A percentile compares a stretch with the other conserved stretches of the same genome.
These are phyloP conservation scores for Leishmania major DNA, from an alignment of 208 protist genomes.

Conservation along the genomic window DNA sequence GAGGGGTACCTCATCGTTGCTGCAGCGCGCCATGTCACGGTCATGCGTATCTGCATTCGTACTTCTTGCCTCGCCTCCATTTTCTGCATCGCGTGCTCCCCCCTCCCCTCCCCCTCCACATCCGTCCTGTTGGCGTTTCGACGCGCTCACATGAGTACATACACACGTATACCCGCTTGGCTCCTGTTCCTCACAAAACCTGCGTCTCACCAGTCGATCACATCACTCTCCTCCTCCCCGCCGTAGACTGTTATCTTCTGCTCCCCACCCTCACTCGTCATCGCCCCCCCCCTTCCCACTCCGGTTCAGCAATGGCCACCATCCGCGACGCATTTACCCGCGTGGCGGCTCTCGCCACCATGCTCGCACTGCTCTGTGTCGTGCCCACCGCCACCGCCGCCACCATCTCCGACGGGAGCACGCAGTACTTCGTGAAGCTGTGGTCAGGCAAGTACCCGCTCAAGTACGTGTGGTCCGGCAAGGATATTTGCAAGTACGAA, in stretches of 20 bases:
- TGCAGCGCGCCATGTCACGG: neutral
- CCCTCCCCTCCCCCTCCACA: neutral
- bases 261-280: neutral
- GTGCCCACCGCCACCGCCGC: neutral
- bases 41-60: neutral
- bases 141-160: neutral
- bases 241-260: neutral
- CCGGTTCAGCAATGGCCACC: neutral
- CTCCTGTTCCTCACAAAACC: neutral
- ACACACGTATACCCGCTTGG: neutral
- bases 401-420: slow-evolving; percentile 30
- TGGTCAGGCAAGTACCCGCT: slow-evolving; percentile 26
- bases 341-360: neutral
- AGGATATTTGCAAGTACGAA: slow-evolving; percentile 47
- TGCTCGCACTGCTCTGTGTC: slow-evolving; percentile 12
- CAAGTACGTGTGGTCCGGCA: slow-evolving; percentile 41
- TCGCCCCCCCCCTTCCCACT: neutral
- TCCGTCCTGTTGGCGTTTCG: neutral
- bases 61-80: neutral
- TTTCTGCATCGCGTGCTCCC: neutral
- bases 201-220: neutral
- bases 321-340: neutral
- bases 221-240: neutral
- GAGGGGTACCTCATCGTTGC: neutral
- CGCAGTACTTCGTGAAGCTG: slow-evolving; percentile 34